A percentile compares a stretch with the other conserved stretches of the same genome.
phyloP scores from a whole-genome alignment of 305 asterid species.

The Ajuga reptans region DNA sequence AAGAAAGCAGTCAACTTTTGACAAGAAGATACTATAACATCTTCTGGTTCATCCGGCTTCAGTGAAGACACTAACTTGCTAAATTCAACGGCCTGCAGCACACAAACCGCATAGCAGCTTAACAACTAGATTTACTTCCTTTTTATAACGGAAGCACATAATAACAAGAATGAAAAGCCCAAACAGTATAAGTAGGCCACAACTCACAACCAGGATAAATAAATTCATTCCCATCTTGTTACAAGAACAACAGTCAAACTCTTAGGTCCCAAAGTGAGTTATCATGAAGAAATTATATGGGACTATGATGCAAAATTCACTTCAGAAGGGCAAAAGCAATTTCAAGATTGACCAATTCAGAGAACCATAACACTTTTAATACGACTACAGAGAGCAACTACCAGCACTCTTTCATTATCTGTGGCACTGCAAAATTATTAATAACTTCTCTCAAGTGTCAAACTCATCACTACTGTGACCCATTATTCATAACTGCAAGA shows the following conservation, averaged over 20 bases:
- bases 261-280: neutral
- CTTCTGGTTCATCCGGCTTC: constrained; percentile 95
- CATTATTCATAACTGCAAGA: neutral
- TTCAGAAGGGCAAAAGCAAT: constrained; percentile 7
- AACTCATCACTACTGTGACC: neutral
- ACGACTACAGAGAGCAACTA: no score
- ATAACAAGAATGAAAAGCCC: constrained; percentile 2
- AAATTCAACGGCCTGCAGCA: constrained; percentile 82
- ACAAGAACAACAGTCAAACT: constrained; percentile 10
- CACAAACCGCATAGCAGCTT: constrained; percentile 12
- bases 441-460: neutral
- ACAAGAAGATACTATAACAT: constrained; percentile 79
- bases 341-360: neutral
- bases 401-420: neutral
- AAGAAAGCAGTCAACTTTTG: constrained; percentile 81
- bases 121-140: constrained; percentile 4
- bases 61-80: constrained; percentile 77
- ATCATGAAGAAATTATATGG: neutral
- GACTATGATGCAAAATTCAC: neutral
- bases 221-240: constrained; percentile 5
- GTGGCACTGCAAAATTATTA: constrained; percentile 5
- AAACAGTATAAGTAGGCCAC: neutral
- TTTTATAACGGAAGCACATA: neutral
- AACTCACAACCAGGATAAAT: neutral
- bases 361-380: constrained; percentile 3